phyloP scores from a whole-genome alignment of 805 yeast genomes.

The Candida schatavii region DNA sequence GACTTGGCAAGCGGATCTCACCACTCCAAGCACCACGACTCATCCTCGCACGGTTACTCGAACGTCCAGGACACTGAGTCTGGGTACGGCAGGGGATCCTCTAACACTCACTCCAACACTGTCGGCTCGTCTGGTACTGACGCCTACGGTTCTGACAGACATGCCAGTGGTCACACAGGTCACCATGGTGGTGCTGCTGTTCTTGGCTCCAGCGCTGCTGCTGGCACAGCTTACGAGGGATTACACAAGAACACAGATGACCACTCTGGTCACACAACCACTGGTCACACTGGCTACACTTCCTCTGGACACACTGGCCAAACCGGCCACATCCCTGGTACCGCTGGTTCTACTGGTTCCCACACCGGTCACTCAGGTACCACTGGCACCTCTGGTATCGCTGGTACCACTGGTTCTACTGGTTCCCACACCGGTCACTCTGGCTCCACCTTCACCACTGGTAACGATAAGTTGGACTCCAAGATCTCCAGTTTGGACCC shows the following conservation, averaged over 20 bases:
- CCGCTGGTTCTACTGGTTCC: no score
- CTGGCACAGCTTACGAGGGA: constrained; percentile 7
- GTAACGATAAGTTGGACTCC: constrained; percentile 32
- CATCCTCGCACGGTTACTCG: constrained; percentile 7
- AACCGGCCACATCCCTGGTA: no score
- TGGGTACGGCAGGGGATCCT: constrained; percentile 1
- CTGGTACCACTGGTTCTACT: not conserved
- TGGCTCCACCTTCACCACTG: constrained; percentile 28
- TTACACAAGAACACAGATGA: not conserved
- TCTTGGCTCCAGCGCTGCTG: constrained; percentile 10
- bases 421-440: not conserved
- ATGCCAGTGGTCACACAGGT: constrained; percentile 7
- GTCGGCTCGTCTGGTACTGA: constrained; percentile 10
- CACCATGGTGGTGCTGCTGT: constrained; percentile 8
- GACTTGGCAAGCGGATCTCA: not conserved
- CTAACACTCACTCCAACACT: not conserved
- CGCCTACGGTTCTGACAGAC: constrained; percentile 9
- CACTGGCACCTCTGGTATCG: constrained; percentile 2
- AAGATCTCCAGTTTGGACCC: constrained; percentile 34
- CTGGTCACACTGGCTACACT: constrained; percentile 3
- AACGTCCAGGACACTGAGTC: constrained; percentile 6
- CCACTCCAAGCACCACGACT: constrained; percentile 3
- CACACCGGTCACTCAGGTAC: not conserved
- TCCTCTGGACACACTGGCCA: not conserved
- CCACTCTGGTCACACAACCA: constrained; percentile 5